These are phyloP conservation scores for Cytospora leucostoma DNA, from an alignment of 2,329 filamentous ascomycete species.

Conservation along the genomic window DNA sequence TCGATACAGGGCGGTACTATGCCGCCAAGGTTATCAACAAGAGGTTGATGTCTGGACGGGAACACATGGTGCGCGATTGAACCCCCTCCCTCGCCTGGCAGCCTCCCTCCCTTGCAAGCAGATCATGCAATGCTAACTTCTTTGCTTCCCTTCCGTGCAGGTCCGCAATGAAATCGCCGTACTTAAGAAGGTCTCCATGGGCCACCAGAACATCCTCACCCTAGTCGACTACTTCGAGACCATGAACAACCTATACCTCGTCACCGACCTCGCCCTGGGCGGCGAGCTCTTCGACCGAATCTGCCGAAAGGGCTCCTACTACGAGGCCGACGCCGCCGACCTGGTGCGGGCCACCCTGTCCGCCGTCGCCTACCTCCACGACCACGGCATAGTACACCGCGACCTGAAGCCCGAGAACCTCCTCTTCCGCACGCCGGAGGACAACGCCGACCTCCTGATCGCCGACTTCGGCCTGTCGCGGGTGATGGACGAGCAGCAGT, in stretches of 20 bases:
- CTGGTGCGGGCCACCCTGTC: conserved; percentile 93
- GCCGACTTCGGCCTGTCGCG: conserved; percentile 94
- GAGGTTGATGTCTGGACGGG: conserved; percentile 91
- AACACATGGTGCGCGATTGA: conserved; percentile 81
- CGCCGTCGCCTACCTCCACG: conserved; percentile 97
- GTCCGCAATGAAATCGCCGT: conserved; percentile 98
- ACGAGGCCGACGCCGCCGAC: conserved; percentile 94
- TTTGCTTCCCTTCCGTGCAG: conserved; percentile 46
- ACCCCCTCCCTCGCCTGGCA: conserved; percentile 19
- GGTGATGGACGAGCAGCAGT: conserved; percentile 99
- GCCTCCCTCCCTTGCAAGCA: background rate
- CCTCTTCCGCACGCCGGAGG: conserved; percentile 93
- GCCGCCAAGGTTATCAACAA: conserved; percentile 99
- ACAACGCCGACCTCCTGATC: conserved; percentile 95
- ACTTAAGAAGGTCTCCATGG: conserved; percentile 97
- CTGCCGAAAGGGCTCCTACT: conserved; percentile 97
- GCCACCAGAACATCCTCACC: conserved; percentile 96
- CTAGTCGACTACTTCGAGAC: conserved; percentile 99
- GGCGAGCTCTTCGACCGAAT: conserved; percentile 98
- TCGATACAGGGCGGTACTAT: conserved; percentile 96
- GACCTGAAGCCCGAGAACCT: conserved; percentile 98
- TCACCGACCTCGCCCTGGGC: conserved; percentile 93
- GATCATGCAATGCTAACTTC: conserved; percentile 8
- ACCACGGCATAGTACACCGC: conserved; percentile 97
- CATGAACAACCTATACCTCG: conserved; percentile 98